Conservation (phyloP, 495 filamentous ascomycete species). For the Aspergillus cristatus region DNA sequence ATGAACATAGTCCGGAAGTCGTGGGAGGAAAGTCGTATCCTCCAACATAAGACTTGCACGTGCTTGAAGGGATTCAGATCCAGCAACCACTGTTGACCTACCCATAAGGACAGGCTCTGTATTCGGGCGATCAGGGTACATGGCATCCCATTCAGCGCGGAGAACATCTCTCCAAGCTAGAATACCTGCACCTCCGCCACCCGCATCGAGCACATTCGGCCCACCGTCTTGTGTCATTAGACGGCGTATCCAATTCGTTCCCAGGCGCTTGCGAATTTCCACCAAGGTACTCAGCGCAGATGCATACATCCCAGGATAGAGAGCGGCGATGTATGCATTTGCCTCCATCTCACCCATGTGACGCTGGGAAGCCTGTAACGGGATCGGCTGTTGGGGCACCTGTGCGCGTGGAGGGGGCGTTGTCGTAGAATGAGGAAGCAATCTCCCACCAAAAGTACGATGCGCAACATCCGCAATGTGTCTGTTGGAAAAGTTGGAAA, state of each 20-base stretch:
- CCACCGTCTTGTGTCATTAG: conserved; percentile 60
- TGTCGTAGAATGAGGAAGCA: conserved; percentile 62
- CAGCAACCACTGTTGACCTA: conserved; percentile 53
- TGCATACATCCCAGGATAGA: conserved; percentile 76
- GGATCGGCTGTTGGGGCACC: conserved; percentile 56
- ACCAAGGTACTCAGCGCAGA: conserved; percentile 62
- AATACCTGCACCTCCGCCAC: conserved; percentile 73
- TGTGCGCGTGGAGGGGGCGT: conserved; percentile 42
- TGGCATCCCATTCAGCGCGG: conserved; percentile 65
- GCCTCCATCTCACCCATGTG: conserved; percentile 78
- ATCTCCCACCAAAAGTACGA: conserved; percentile 60
- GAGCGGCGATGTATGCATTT: conserved; percentile 69
- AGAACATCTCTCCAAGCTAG: conserved; percentile 79
- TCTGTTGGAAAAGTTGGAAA: conserved; percentile 56
- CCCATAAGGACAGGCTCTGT: conserved; percentile 40
- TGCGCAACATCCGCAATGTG: conserved; percentile 65
- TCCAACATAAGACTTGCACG: conserved; percentile 69
- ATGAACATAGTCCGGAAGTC: conserved; percentile 85
- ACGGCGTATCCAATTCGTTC: conserved; percentile 64
- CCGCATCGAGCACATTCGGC: conserved; percentile 75
- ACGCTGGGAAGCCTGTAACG: conserved; percentile 58
- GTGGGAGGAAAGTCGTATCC: conserved; percentile 86
- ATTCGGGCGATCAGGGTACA: conserved; percentile 39
- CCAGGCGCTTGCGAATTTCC: conserved; percentile 79
- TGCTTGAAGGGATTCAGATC: conserved; percentile 57